Base-by-base conservation (phyloP, 208 protist species). In the Trypanosoma cruzi region DNA sequence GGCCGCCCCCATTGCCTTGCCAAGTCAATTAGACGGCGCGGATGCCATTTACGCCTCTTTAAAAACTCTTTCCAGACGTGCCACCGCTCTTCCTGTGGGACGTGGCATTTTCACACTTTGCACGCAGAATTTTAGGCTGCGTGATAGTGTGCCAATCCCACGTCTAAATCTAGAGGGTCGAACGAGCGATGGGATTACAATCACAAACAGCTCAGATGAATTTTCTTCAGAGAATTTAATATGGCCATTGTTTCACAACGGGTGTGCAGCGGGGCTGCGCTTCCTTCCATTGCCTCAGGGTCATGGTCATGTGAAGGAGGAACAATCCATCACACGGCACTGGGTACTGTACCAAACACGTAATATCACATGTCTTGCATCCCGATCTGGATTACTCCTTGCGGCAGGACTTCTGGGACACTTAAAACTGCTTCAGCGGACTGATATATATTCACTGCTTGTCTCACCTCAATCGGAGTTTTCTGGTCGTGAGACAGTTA, bases 341-440 rank as follows among this genome's bases (percentile, higher is more conserved):
- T 93, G 87, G 86, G 76, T 96, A n/a, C 77, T 96, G 58, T 93
- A 96, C 73, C 90, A 96, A 58, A 93, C 85, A n/a, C 84, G 84
- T 13, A 86, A 84, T 64, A 81, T 90, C 11, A 57, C 68, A 36
- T 85, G 77, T 60, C 75, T 80, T 7, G 78, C 87, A 8, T 77
- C 85, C 49, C 76, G 88, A 31, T 85, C 87, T 20, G 90, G 90
- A 1, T 56, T 96, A 58, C 61, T 96, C 37, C 68, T 93, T 24
- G 90, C 90, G 3, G 86, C 90, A 13, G 90, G 90, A 26, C 66
- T 96, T 8, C 74, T 93, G 3, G 87, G 86, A 4, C 87, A 96
- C 49, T 77, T 96, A 26, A 84, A 79, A 24, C 80, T 86, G 42
- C 80, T 96, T 70, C 90, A 93, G 73, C 77, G 87, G 52, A 96